Base-by-base conservation (phyloP, 1,139 yeast genomes). In the Candida sp. region DNA sequence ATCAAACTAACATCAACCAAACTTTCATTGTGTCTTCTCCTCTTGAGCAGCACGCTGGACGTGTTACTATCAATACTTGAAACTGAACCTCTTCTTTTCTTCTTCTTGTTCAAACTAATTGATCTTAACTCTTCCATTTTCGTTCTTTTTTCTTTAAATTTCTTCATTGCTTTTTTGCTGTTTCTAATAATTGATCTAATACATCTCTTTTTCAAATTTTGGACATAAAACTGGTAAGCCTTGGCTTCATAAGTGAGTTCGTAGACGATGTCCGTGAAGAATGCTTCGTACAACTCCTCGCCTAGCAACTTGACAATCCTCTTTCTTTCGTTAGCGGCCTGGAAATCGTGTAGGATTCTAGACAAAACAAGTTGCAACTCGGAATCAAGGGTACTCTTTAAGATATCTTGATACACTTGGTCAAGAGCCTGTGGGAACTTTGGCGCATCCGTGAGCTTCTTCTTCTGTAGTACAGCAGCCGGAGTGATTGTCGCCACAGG, bases 261-360 rank as follows among this genome's bases (percentile, higher is more conserved):
- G 55, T 75, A 81, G 0, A 81, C 61, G 37, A 78, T 68, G 56
- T 88, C 93, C 38, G 80, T 75, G 44, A 89, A 58, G 59, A 89
- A 86, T 1, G 91, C 89, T 8, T 68, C 63, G 54, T 75, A 87
- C 1, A 88, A 64, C 40, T 84, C 86, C 2, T 64, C 62, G 1
- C 85, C 61, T 12, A 85, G 67, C 0, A 69, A 55, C 0, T 72
- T 63, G 2, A 85, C 64, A 0, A 78, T 54, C 4, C 57, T 49
- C 2, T 56, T 54, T 42, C 78, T 71, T 51, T 69, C 70, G 30
- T 57, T 56, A 23, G 56, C 57, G 3, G 59, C 52, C 9, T 61
- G 56, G 30, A 67, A 65, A 12, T 57, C 54, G 2, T 61, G 59
- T 2, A 71, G 52, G 3, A 72, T 47, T 32, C 63, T 61, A 7